Base-by-base conservation (phyloP, 108 stramenopile species). In the Nitzschia sp. region DNA sequence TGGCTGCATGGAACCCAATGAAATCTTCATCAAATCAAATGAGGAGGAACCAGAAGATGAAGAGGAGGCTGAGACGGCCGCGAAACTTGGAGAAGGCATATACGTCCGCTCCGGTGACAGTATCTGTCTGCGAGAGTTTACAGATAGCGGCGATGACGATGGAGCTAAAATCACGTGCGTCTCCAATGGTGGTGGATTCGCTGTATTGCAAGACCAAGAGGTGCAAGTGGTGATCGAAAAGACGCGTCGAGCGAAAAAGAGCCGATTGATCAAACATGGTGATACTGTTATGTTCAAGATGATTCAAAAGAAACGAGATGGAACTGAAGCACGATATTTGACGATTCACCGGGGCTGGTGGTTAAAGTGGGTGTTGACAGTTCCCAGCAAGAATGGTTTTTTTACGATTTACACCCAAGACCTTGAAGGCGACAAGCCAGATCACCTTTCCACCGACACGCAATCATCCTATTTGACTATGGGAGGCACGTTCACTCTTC, bases 331-430 rank as follows among this genome's bases (percentile, higher is more conserved):
- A 10, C 83, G 80, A 50, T 96, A 88, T 57, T 76, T 96, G 54
- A 78, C 85, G 9, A 83, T 91, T 59, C 89, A 94, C 69, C 78
- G 84, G 3, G 96, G 92, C 15, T 96, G 96, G 96, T 94, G 89
- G 91, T 77, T 96, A 51, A 86, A 87, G 55, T 96, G 96, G 96
- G 87, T 86, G 12, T 66, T 82, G 6, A 73, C 76, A n/a, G 63
- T 69, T 15, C 84, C 84, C 11, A 75, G 66, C 9, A 89, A 87
- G 55, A 92, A 83, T 68, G 83, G 85, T 14, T 82, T 69, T 17
- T 92, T 92, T 48, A 75, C 63, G 22, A 81, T 92, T 38, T 69
- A 64, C 21, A 81, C 83, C 0, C 52, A 76, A 61, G 76, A 72
- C 14, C 40, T 41, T 19, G 76, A 77, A 8, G n/a, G 69, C 17